Conservation (phyloP, 768 basidiomycete species). For the Pisolithus tinctorius region DNA sequence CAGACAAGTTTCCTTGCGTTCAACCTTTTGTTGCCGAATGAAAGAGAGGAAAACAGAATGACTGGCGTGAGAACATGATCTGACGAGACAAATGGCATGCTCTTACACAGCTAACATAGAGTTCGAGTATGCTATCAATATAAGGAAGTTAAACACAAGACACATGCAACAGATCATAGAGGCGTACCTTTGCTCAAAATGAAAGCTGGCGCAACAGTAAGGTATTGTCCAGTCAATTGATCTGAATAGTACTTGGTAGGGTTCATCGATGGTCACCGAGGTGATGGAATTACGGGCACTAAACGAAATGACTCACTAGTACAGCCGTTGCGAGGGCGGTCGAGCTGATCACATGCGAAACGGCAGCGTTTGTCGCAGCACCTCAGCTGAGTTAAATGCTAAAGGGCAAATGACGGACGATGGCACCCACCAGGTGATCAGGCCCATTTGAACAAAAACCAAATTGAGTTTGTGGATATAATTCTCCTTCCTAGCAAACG, state of each 20-base stretch:
- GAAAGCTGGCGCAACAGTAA: conserved; percentile 7
- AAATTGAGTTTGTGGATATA: conserved; percentile 10
- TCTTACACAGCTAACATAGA: conserved; percentile 21
- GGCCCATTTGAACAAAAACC: conserved; percentile 16
- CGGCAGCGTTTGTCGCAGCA: background rate
- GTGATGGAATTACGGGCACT: background rate
- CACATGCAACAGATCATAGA: background rate
- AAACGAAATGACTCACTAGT: conserved; percentile 4
- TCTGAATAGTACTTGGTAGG: conserved; percentile 10
- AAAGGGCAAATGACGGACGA: background rate
- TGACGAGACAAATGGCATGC: background rate
- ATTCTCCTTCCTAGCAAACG: background rate
- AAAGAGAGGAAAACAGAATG: background rate
- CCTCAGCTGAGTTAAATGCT: background rate
- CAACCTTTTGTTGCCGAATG: background rate
- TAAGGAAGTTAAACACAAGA: background rate
- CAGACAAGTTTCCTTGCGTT: conserved; percentile 5
- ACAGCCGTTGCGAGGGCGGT: conserved; percentile 4
- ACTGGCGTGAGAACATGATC: background rate
- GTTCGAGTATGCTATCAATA: conserved; percentile 16
- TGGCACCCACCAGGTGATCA: conserved; percentile 12
- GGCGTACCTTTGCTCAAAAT: conserved; percentile 13
- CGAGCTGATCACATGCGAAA: conserved; percentile 1
- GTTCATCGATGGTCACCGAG: background rate
- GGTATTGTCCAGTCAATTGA: background rate